Evolutionary conservation across 208 protist species (phyloP), one percentile per base, ranked within the genome.

Genomic region (Trypanosomatidae sp.): DNA sequence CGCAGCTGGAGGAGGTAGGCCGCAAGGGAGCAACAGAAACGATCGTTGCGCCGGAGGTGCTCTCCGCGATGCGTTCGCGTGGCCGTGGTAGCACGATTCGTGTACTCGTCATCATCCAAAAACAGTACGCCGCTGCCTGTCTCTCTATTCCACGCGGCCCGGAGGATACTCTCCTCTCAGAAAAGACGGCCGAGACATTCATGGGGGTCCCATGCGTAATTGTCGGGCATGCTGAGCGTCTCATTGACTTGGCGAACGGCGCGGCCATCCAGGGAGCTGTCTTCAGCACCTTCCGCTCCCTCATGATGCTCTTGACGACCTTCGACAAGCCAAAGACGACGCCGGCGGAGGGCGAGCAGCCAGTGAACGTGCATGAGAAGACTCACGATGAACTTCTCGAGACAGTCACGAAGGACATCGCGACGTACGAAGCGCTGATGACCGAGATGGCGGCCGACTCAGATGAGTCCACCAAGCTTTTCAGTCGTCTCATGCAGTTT

Each of bases 141-240:
- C 69, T 95, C 55, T 92, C 87, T 44, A 69, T 92, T 36, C 91
- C 91, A 15, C 80, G 76, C 39, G 69, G 73, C 52, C 72, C 66
- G 13, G 83, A 95, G 33, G 91, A 95, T 71, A 69, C 92, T 13
- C 73, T 95, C 53, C 79, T 95, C 0, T 89, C 89, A 4, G 79
- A 87, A 64, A 81, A 81, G 64, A 87, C 84, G 13, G 79, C 83
- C 10, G 79, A 67, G 30, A 62, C 79, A 28, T 95, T 95, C 71
- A 68, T 93, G 64, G 79, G 91, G 62, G 78, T 95, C 9, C 41
- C 69, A 22, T 71, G 73, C 49, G 87, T 91, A 7, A 69, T 88
- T 50, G 83, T 75, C 25, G 89, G 93, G 62, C 87, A 95, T 67
- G 88, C 82, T n/a, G 28, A 75, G 46, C 82, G 76, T 3, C 70